Evolutionary conservation across 129 eudicot genomes (phyloP).

Genomic region (Ambrosia trifida): DNA sequence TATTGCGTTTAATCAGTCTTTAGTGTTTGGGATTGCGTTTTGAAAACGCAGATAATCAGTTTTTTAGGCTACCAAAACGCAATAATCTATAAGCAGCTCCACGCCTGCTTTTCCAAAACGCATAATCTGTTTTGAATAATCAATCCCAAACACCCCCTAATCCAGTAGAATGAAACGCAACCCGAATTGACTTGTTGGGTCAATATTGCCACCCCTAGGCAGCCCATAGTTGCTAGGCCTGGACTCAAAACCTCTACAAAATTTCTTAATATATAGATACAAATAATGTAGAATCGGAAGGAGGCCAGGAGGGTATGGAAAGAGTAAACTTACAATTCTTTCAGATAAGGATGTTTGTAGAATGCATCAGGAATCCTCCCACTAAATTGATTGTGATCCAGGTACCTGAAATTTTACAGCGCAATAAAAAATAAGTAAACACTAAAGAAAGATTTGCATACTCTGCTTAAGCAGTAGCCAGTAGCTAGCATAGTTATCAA

Average conservation of each 20-base stretch:
- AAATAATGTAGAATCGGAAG: neutral
- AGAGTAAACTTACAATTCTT: constrained; percentile 67
- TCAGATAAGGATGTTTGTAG: constrained; percentile 85
- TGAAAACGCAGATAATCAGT: no score
- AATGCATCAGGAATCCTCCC: constrained; percentile 96
- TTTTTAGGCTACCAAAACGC: no score
- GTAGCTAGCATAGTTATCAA: no score
- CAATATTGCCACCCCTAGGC: neutral
- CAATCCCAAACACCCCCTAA: no score
- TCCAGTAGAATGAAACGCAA: neutral
- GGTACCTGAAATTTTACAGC: constrained; percentile 50
- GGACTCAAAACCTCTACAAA: constrained; percentile 3
- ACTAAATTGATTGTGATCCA: constrained; percentile 95
- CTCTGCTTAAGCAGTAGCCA: neutral
- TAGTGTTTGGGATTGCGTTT: no score
- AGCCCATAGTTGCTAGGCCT: neutral
- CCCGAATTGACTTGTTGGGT: neutral
- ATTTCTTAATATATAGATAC: neutral
- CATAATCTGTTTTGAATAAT: no score
- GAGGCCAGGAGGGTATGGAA: constrained; percentile 20
- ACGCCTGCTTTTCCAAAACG: no score
- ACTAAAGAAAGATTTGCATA: neutral
- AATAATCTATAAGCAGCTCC: no score
- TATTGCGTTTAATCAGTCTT: no score
- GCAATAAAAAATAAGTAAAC: neutral